Conservation (phyloP, 2,329 filamentous ascomycete species). For the Cadophora luteo-olivacea region DNA sequence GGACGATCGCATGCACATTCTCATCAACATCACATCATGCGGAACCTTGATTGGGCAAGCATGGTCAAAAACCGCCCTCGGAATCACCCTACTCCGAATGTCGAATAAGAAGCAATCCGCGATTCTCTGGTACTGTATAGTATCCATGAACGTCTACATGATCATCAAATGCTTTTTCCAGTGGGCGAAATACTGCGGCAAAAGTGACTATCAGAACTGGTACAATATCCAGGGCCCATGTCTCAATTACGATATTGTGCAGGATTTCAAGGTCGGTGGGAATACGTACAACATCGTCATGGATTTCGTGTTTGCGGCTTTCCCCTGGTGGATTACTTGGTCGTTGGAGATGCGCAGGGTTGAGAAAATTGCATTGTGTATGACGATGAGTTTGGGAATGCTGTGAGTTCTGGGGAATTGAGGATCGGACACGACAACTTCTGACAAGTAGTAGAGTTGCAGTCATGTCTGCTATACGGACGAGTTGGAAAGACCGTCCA, state of each 20-base stretch:
- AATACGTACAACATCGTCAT: slow-evolving; percentile 61
- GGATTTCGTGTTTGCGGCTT: slow-evolving; percentile 57
- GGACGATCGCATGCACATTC: slow-evolving; percentile 59
- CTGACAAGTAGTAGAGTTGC: slow-evolving; percentile 47
- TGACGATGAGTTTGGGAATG: slow-evolving; percentile 58
- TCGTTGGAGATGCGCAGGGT: slow-evolving; percentile 53
- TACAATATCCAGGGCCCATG: slow-evolving; percentile 54
- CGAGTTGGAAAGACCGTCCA: slow-evolving; percentile 55
- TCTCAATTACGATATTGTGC: slow-evolving; percentile 47
- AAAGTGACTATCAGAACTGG: slow-evolving; percentile 52
- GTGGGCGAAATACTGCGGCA: slow-evolving; percentile 55
- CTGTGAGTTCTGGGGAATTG: slow-evolving; percentile 43
- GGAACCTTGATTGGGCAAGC: slow-evolving; percentile 44
- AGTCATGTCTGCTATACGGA: slow-evolving; percentile 54
- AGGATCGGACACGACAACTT: neutral
- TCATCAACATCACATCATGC: slow-evolving; percentile 50
- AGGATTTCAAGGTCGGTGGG: slow-evolving; percentile 56
- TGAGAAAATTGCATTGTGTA: slow-evolving; percentile 57
- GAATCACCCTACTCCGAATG: slow-evolving; percentile 46
- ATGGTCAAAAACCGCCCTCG: slow-evolving; percentile 50
- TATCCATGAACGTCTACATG: slow-evolving; percentile 56
- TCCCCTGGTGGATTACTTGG: slow-evolving; percentile 58
- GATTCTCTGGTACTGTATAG: slow-evolving; percentile 57
- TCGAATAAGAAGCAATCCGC: slow-evolving; percentile 52
- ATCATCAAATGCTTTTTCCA: slow-evolving; percentile 55